Conservation (phyloP, 2,329 filamentous ascomycete species). For the Amylocarpus encephaloides region DNA sequence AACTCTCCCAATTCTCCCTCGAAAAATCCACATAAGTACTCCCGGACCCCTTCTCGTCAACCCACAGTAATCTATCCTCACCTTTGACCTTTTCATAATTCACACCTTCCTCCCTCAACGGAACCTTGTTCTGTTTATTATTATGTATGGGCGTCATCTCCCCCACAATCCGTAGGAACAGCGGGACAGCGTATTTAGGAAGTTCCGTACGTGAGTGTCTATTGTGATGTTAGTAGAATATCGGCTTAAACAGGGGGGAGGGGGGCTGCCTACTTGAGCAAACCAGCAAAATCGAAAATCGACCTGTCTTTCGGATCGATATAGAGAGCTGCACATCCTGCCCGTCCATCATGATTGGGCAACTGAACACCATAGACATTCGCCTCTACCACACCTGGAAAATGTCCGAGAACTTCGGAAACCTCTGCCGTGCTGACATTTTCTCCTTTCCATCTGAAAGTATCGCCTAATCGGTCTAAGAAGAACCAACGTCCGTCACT, state of each 20-base stretch:
- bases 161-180: slow-evolving; percentile 61
- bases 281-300: slow-evolving; percentile 51
- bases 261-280: slow-evolving; percentile 41
- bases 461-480: slow-evolving; percentile 64
- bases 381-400: slow-evolving; percentile 54
- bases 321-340: slow-evolving; percentile 59
- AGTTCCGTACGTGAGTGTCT: slow-evolving; percentile 52
- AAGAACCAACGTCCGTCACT: slow-evolving; percentile 63
- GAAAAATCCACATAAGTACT: slow-evolving; percentile 54
- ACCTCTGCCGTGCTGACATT: slow-evolving; percentile 65
- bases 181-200: slow-evolving; percentile 67
- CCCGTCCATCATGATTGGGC: slow-evolving; percentile 61
- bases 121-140: slow-evolving; percentile 75
- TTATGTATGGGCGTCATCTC: slow-evolving; percentile 60
- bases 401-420: slow-evolving; percentile 53
- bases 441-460: slow-evolving; percentile 68
- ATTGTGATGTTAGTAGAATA: not conserved
- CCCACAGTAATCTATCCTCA: slow-evolving; percentile 44
- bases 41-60: slow-evolving; percentile 49
- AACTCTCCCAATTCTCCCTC: slow-evolving; percentile 49
- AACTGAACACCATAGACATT: slow-evolving; percentile 65
- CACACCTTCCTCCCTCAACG: slow-evolving; percentile 60
- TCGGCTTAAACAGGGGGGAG: too few relatives aligned
- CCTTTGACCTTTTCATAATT: slow-evolving; percentile 44
- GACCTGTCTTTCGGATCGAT: slow-evolving; percentile 43